Conservation (phyloP, 2,329 filamentous ascomycete species). For the Cercospora brassicicola region DNA sequence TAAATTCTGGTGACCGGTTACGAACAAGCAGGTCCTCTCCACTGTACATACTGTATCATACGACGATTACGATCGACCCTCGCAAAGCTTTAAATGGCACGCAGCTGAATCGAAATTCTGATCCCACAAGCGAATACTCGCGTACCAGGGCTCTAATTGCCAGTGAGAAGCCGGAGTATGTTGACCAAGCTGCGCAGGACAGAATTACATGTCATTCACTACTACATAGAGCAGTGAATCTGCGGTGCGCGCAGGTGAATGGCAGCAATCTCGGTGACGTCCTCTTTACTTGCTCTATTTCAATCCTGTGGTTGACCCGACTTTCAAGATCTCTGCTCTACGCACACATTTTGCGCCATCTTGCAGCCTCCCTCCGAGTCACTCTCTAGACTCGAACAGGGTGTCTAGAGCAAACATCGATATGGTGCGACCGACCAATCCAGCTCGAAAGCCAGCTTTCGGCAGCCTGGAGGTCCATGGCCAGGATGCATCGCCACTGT, state of each 20-base stretch:
- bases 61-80: not conserved
- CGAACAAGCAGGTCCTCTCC: not conserved
- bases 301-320: not conserved
- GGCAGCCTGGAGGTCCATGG: not conserved
- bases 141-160: not conserved
- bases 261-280: not conserved
- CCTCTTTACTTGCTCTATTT: not conserved
- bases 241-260: not conserved
- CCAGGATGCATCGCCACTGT: not conserved
- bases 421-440: not conserved
- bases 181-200: not conserved
- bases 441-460: not conserved
- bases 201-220: not conserved
- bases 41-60: not conserved
- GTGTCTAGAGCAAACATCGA: not conserved
- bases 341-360: not conserved
- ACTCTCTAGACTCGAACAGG: not conserved
- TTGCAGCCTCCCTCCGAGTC: not conserved
- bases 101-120: not conserved
- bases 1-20: constrained; percentile 37
- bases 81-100: not conserved
- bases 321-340: not conserved
- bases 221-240: not conserved
- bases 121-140: not conserved
- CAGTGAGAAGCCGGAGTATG: not conserved